phyloP scores from a whole-genome alignment of 345 rosid genomes.

The Ricinus communis region DNA sequence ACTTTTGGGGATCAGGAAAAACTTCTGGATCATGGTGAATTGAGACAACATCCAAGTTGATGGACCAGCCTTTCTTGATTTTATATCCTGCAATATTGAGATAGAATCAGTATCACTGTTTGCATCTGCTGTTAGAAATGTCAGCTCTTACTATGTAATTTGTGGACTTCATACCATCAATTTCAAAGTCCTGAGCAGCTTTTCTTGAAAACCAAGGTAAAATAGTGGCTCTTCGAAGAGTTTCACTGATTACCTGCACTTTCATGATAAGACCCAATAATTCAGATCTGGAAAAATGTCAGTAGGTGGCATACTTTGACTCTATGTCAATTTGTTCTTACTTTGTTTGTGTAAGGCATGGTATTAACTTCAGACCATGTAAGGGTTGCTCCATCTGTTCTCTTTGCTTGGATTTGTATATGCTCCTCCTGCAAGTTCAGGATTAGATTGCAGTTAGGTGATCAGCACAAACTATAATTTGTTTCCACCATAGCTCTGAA shows the following conservation, averaged over 20 bases:
- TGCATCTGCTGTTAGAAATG: background rate
- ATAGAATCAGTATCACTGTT: background rate
- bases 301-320: background rate
- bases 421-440: slow-evolving; percentile 53
- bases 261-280: background rate
- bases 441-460: background rate
- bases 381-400: slow-evolving; percentile 37
- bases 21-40: slow-evolving; percentile 57
- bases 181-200: slow-evolving; percentile 63
- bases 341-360: slow-evolving; percentile 64
- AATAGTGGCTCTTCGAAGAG: slow-evolving; percentile 58
- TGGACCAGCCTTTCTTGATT: slow-evolving; percentile 61
- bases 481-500: background rate
- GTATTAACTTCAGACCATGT: slow-evolving; percentile 57
- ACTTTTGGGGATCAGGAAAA: slow-evolving; percentile 47
- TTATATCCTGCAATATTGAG: slow-evolving; percentile 36
- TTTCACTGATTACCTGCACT: slow-evolving; percentile 55
- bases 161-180: slow-evolving; percentile 41
- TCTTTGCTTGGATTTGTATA: slow-evolving; percentile 33
- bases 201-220: slow-evolving; percentile 67
- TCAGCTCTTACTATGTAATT: background rate
- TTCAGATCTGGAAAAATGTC: slow-evolving; percentile 1
- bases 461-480: background rate
- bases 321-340: slow-evolving; percentile 14
- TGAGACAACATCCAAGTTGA: slow-evolving; percentile 70